phyloP scores from a whole-genome alignment of 805 yeast genomes.

The Candida dendrica region DNA sequence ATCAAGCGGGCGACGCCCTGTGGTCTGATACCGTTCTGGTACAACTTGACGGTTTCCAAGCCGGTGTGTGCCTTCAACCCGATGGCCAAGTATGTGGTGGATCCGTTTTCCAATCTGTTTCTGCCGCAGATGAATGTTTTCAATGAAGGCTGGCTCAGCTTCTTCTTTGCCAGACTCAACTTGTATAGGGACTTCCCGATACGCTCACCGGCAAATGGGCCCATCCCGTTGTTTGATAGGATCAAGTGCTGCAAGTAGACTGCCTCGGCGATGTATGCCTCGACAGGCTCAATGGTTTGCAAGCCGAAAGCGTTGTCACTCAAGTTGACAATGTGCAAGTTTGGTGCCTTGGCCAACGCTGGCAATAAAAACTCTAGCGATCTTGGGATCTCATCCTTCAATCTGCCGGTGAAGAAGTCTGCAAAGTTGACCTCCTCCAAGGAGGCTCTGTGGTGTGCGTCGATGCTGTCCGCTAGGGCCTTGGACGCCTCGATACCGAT shows the following conservation, averaged over 20 bases:
- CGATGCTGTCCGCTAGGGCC: slow-evolving; percentile 52
- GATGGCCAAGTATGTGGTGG: slow-evolving; percentile 74
- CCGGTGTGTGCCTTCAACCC: slow-evolving; percentile 77
- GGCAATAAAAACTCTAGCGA: slow-evolving; percentile 69
- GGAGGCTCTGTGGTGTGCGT: slow-evolving; percentile 32
- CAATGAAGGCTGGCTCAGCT: slow-evolving; percentile 39
- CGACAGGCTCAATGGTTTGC: slow-evolving; percentile 87
- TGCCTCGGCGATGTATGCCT: slow-evolving; percentile 67
- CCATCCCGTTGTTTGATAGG: slow-evolving; percentile 93
- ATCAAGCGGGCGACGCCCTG: slow-evolving; percentile 77
- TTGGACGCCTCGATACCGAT: slow-evolving; percentile 86
- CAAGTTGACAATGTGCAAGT: slow-evolving; percentile 67
- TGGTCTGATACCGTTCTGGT: slow-evolving; percentile 97
- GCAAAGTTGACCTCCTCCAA: slow-evolving; percentile 73
- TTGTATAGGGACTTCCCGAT: slow-evolving; percentile 80
- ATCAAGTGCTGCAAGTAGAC: slow-evolving; percentile 78
- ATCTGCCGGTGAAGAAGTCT: slow-evolving; percentile 90
- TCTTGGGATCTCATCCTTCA: slow-evolving; percentile 89
- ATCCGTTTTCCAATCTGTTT: slow-evolving; percentile 94
- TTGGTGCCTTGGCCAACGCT: slow-evolving; percentile 60
- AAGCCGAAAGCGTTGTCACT: slow-evolving; percentile 97
- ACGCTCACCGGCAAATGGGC: slow-evolving; percentile 95
- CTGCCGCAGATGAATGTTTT: slow-evolving; percentile 94
- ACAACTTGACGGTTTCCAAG: slow-evolving; percentile 67
- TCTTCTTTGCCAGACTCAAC: slow-evolving; percentile 58